Evolutionary conservation across 2,329 filamentous ascomycete genomes (phyloP), one percentile per base, ranked within the genome.

Genomic region (Trichoderma harzianum): DNA sequence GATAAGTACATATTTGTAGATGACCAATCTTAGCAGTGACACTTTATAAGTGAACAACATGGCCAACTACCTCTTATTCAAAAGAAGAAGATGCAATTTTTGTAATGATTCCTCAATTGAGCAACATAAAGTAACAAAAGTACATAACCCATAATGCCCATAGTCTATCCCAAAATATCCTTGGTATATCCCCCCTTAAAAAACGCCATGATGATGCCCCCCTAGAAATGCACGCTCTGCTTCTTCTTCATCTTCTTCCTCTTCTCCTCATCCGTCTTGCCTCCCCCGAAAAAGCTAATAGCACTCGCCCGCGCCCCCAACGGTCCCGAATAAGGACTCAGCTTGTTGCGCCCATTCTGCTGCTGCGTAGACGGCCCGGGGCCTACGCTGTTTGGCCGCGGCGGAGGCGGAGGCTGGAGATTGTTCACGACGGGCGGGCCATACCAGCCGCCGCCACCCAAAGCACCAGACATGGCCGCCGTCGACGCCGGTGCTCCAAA

Each of bases 301-400:
- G 81, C 83, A 65, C 80, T 86, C 62, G 83, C 82, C 57, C 83
- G 82, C n/a, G 82, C 82, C 53, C 82, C 82, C n/a, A 82, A 81
- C 71, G 80, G 80, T 14, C 79, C 82, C 43, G 71, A 36, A 60
- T 71, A 69, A 43, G 76, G 73, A n/a, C 76, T 76, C 51, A 4
- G 75, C 26, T 75, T 77, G 4, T 74, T 77, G 5, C 74, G 57
- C 5, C 65, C 66, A 11, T 70, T 58, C 5, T 57, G 34, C 57
- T 69, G 55, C 36, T 32, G 73, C 36, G 18, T 58, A 67, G 34
- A 75, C 6, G 67, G 39, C 2, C 26, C 77, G 64, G 76, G 75
- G 6, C 84, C 86, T 12, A 83, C 84, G 73, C 86, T 89, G 47
- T 81, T 76, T 1, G 87, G 87, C n/a, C 86, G 78, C 0, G 82